These are phyloP conservation scores for Raddia distichophylla DNA, from an alignment of 176 grass and related monocot genomes.

Conservation along the genomic window DNA sequence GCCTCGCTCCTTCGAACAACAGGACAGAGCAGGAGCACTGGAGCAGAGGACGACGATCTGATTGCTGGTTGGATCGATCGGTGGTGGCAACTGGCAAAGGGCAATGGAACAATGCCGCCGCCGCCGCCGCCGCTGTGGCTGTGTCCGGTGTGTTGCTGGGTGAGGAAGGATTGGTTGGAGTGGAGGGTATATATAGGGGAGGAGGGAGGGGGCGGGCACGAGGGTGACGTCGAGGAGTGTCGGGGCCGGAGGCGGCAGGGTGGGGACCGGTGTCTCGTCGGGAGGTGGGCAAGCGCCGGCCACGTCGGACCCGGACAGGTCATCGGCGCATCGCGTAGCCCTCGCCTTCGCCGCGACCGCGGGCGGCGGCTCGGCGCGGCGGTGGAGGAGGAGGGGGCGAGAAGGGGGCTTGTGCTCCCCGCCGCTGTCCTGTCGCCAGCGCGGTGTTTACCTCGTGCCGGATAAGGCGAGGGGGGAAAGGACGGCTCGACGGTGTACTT, in stretches of 20 bases:
- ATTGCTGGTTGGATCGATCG: neutral
- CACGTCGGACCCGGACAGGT: conserved; percentile 40
- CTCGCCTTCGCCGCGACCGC: neutral
- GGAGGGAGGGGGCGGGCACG: conserved; percentile 32
- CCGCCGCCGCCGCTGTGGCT: neutral
- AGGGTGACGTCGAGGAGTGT: conserved; percentile 62
- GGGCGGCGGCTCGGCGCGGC: conserved; percentile 42
- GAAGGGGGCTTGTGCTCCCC: neutral
- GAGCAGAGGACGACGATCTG: neutral
- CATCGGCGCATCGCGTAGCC: conserved; percentile 19
- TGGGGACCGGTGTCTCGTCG: conserved; percentile 65
- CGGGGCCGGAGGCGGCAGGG: conserved; percentile 43
- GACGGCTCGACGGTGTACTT: neutral
- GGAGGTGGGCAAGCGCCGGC: conserved; percentile 43
- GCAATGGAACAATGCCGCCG: conserved; percentile 15
- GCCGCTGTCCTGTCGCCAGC: neutral
- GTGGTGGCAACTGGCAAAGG: neutral
- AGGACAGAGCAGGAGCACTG: too few species aligned
- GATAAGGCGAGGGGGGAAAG: neutral
- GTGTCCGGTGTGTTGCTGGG: neutral
- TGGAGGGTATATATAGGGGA: conserved; percentile 47
- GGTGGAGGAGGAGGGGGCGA: neutral
- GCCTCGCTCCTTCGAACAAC: too few species aligned
- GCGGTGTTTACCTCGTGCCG: conserved; percentile 33
- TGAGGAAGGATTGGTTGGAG: neutral